Base-by-base conservation (phyloP, 164 flowering plant genomes). In the Umbilicus rupestris region DNA sequence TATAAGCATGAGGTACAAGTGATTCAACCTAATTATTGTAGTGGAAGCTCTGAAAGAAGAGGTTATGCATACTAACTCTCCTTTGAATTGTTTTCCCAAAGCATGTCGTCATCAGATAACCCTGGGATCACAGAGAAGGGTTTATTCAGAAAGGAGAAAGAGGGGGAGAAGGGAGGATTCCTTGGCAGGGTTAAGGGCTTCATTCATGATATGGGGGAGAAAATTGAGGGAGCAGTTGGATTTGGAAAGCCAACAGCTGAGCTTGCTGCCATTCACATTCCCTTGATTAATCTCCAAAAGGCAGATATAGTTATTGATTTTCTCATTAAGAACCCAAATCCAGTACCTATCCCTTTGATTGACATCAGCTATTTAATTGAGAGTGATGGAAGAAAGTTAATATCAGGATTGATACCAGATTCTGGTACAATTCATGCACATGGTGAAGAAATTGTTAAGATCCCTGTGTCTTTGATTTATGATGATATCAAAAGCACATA, bases 221-320 rank as follows among this genome's bases (percentile, higher is more conserved):
- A 89, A 78, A 81, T 92, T 39, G 90, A 86, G 77, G 92, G 74
- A 67, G 70, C 86, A 9, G 74, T 92, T 62, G 96, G 96, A 58
- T 86, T 92, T 69, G 94, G 96, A 29, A 89, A 85, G 74, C 97
- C 97, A 39, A 84, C 89, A 68, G 96, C 97, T 15, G 90, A 86
- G 73, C 89, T 92, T 30, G 59, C 85, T 3, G 96, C 24, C 8
- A 82, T 92, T 71, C 96, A 82, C 74, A 72, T 92, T 65, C 86
- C 96, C 44, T 62, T 65, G 5, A 87, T 92, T 62, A 80, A 82
- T 78, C 88, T 92, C 29, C 69, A 86, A 33, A 81, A 70, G 76
- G 96, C 84, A 3, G 94, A 85, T 46, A 46, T 46, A 41, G 84
- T 89, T 68, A 80, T 86, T 41, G 95, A 86, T 70, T 81, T 92